A percentile compares a stretch with the other conserved stretches of the same genome.
Conservation (phyloP, 1,284 basidiomycete genomes). For the Heimioporus retisporus region DNA sequence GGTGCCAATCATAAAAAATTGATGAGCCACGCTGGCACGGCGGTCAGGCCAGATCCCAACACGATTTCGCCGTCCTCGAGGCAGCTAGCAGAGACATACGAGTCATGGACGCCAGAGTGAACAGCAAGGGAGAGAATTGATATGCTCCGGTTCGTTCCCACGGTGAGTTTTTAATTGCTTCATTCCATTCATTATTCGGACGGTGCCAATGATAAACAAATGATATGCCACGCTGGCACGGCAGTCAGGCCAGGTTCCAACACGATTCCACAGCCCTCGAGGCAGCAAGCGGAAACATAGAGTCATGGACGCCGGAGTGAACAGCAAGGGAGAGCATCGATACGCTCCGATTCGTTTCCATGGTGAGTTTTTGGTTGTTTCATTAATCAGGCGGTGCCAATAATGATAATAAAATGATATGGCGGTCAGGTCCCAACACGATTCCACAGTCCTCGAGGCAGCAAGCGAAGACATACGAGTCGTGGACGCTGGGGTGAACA, state of each 20-base stretch:
- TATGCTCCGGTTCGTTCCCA: constrained; percentile 30
- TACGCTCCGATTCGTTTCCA: constrained; percentile 30
- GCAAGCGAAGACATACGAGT: constrained; percentile 40
- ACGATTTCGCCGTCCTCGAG: constrained; percentile 34
- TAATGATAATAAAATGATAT: constrained; percentile 30
- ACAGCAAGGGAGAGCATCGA: constrained; percentile 14
- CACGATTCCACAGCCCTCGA: constrained; percentile 19
- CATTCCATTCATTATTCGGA: constrained; percentile 33
- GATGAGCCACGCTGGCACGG: constrained; percentile 31
- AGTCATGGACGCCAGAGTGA: constrained; percentile 21
- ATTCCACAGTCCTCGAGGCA: constrained; percentile 13
- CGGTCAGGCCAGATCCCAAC: constrained; percentile 33
- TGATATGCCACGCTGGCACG: constrained; percentile 32
- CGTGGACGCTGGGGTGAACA: constrained; percentile 22
- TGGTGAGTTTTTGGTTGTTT: constrained; percentile 46
- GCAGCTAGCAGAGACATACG: constrained; percentile 41
- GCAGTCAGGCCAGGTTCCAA: constrained; percentile 32
- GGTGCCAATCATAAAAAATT: constrained; percentile 39
- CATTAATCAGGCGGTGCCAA: constrained; percentile 40
- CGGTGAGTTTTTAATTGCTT: constrained; percentile 46
- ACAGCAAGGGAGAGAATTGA: constrained; percentile 13
- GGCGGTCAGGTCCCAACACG: constrained; percentile 34
- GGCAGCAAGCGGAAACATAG: constrained; percentile 40
- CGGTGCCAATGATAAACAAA: constrained; percentile 39
- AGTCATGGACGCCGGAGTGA: constrained; percentile 21